Conservation (phyloP, 2,329 filamentous ascomycete genomes). For the Fusarium paranaense region DNA sequence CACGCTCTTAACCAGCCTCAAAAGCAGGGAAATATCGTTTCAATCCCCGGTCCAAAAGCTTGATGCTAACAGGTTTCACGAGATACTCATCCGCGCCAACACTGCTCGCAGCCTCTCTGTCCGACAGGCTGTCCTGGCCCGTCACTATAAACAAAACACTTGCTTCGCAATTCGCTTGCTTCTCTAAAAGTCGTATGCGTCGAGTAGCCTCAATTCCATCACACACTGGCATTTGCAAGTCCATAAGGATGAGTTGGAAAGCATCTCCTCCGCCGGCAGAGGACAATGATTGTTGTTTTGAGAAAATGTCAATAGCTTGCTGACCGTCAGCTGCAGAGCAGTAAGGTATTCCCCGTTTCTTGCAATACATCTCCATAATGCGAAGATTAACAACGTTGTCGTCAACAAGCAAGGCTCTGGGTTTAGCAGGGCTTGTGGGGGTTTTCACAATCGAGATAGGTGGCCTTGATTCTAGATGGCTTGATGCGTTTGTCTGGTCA, state of each 20-base stretch:
- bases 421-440: conserved; percentile 8
- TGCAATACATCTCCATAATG: conserved; percentile 60
- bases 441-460: not conserved
- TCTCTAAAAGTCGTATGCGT: conserved; percentile 42
- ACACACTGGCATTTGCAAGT: conserved; percentile 46
- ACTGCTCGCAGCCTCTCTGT: conserved; percentile 27
- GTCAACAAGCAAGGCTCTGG: conserved; percentile 56
- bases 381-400: conserved; percentile 62
- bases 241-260: conserved; percentile 44
- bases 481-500: not conserved
- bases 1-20: not conserved
- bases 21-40: conserved; percentile 34
- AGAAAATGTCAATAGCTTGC: conserved; percentile 54
- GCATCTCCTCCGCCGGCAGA: conserved; percentile 9
- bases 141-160: conserved; percentile 44
- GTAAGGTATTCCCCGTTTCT: conserved; percentile 56
- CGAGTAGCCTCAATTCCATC: conserved; percentile 44
- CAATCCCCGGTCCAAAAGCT: conserved; percentile 28
- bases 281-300: conserved; percentile 26
- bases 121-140: conserved; percentile 41
- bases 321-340: conserved; percentile 56
- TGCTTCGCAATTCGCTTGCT: conserved; percentile 12
- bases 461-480: not conserved
- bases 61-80: conserved; percentile 41
- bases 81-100: conserved; percentile 43